Conservation (phyloP, 148 eudicot species). For the Gaultheria prostrata region DNA sequence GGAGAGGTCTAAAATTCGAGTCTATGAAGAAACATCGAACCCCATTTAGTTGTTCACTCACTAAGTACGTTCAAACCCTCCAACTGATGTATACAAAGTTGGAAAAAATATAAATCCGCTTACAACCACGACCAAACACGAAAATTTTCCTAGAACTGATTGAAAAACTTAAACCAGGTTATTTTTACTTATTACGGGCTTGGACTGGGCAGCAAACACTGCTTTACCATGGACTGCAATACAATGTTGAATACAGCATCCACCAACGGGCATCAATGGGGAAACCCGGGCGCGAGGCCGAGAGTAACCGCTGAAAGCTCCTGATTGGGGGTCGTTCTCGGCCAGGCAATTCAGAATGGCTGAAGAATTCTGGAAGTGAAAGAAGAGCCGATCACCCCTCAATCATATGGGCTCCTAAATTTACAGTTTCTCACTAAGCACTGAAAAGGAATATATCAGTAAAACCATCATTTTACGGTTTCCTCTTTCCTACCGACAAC, state of each 20-base stretch:
- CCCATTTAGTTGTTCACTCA: too few species aligned
- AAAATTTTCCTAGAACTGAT: too few species aligned
- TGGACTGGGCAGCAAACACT: neutral
- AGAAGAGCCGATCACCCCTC: neutral
- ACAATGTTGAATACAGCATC: neutral
- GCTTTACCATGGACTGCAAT: neutral
- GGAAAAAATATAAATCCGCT: too few species aligned
- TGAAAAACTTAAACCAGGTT: neutral
- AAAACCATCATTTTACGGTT: neutral
- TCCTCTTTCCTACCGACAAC: neutral
- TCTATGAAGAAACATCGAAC: too few species aligned
- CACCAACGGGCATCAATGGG: neutral
- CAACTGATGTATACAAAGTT: too few species aligned
- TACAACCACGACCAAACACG: too few species aligned
- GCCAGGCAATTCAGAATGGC: neutral
- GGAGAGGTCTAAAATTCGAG: too few species aligned
- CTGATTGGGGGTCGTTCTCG: too few species aligned
- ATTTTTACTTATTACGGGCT: neutral
- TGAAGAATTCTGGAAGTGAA: neutral
- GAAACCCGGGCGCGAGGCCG: too few species aligned
- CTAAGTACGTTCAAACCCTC: too few species aligned
- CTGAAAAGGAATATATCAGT: neutral
- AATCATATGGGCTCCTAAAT: neutral
- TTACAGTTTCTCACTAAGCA: neutral
- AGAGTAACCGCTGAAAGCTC: neutral